Conservation (phyloP, 1,284 basidiomycete species). For the Vanrija pseudolonga region DNA sequence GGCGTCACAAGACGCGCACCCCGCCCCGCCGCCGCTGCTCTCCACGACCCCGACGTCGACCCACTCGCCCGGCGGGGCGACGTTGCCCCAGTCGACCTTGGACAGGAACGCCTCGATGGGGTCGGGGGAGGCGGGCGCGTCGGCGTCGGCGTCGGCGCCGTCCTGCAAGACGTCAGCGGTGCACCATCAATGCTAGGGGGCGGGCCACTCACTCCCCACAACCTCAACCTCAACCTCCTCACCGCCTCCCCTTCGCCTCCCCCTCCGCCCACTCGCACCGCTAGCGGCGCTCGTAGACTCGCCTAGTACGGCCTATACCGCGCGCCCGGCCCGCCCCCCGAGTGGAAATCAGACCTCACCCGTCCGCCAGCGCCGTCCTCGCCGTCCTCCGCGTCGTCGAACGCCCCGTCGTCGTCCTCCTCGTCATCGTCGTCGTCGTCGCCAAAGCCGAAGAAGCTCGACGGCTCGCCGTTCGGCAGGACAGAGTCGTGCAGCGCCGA, state of each 20-base stretch:
- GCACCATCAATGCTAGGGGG: neutral
- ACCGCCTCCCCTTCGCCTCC: no score
- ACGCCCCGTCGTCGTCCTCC: conserved; percentile 55
- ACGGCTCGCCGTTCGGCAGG: conserved; percentile 56
- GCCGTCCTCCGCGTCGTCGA: conserved; percentile 50
- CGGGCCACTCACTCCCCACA: neutral
- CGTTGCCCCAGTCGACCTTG: conserved; percentile 57
- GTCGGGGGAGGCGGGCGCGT: conserved; percentile 44
- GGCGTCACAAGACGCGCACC: neutral
- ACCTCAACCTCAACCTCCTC: no score
- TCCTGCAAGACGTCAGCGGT: neutral
- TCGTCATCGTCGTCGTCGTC: conserved; percentile 53
- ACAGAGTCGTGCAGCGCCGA: conserved; percentile 76
- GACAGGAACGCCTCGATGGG: conserved; percentile 65
- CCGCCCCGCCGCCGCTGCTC: neutral
- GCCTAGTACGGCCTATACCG: conserved; percentile 83
- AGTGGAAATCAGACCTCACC: conserved; percentile 87
- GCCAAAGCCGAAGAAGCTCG: conserved; percentile 39
- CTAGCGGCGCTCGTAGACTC: neutral
- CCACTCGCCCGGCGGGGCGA: conserved; percentile 9
- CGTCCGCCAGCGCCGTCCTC: conserved; percentile 69
- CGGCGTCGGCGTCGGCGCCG: conserved; percentile 8
- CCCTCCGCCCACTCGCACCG: neutral
- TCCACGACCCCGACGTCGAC: neutral
- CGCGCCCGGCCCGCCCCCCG: conserved; percentile 56